phyloP scores from a whole-genome alignment of 1,284 basidiomycete genomes.

The Ganoderma sinense region DNA sequence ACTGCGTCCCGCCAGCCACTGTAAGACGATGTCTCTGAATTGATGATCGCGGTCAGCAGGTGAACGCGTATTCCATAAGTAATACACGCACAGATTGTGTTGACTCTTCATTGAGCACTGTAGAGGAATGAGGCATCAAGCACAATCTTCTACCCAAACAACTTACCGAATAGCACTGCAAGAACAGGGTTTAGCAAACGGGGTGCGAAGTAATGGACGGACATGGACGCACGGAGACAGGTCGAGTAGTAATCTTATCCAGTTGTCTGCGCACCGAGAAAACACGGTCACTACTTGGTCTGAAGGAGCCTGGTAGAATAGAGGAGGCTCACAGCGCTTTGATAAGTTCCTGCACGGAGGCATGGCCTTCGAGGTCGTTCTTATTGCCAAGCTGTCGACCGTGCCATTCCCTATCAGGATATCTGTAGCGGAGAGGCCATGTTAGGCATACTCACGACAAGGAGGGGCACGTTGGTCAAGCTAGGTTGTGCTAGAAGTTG shows the following conservation, averaged over 20 bases:
- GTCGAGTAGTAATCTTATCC: conserved; percentile 83
- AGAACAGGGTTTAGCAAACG: conserved; percentile 20
- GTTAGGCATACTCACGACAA: conserved; percentile 70
- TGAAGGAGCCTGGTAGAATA: conserved; percentile 7
- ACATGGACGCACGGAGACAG: conserved; percentile 77
- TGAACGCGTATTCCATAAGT: background rate
- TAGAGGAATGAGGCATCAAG: conserved; percentile 29
- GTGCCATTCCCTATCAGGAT: background rate
- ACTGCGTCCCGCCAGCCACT: conserved; percentile 73
- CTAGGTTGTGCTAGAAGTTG: conserved; percentile 81
- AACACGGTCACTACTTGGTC: conserved; percentile 8
- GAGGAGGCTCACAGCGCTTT: conserved; percentile 68
- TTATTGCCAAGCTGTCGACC: conserved; percentile 86
- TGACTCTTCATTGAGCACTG: conserved; percentile 95
- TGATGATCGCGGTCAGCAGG: background rate
- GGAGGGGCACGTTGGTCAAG: conserved; percentile 83
- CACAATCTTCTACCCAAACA: conserved; percentile 9
- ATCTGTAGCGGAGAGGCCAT: conserved; percentile 31
- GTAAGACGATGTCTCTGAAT: conserved; percentile 72
- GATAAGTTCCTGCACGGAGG: conserved; percentile 86
- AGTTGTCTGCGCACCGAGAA: conserved; percentile 60
- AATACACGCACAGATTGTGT: conserved; percentile 79
- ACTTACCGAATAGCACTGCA: conserved; percentile 82
- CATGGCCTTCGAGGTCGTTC: conserved; percentile 87
- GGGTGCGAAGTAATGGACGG: conserved; percentile 1